Evolutionary conservation across 2,329 filamentous ascomycete species (phyloP).

Genomic region (Curvularia lunata): DNA sequence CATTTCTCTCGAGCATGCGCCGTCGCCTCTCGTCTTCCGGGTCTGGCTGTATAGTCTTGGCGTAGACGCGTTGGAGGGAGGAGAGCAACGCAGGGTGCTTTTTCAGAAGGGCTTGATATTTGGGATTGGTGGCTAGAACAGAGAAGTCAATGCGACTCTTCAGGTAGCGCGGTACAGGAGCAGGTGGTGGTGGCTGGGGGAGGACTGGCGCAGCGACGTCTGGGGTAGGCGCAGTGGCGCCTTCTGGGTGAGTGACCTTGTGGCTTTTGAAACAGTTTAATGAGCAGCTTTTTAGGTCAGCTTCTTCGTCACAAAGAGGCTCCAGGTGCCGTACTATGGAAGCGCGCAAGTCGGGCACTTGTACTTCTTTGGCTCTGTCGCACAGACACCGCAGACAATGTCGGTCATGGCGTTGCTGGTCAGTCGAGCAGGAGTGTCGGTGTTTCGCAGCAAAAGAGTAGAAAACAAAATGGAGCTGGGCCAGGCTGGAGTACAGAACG

Average conservation of each 20-base stretch:
- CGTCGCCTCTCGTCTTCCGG: conserved; percentile 29
- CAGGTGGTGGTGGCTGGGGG: conserved; percentile 36
- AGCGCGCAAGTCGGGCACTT: conserved; percentile 57
- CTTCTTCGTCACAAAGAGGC: background rate
- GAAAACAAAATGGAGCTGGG: too few relatives aligned
- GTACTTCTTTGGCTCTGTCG: conserved; percentile 55
- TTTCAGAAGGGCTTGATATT: conserved; percentile 38
- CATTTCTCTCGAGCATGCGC: conserved; percentile 21
- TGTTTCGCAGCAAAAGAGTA: background rate
- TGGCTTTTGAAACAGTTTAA: conserved; percentile 42
- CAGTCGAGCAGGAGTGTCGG: background rate
- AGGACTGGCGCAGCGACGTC: conserved; percentile 16
- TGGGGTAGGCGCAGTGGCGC: conserved; percentile 5
- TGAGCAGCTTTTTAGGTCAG: conserved; percentile 38
- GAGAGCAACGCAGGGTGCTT: conserved; percentile 32
- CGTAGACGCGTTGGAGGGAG: conserved; percentile 42
- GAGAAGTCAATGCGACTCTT: conserved; percentile 43
- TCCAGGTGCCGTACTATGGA: conserved; percentile 49
- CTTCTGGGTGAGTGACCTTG: conserved; percentile 32
- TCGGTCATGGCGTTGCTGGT: conserved; percentile 37
- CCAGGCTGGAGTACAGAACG: background rate
- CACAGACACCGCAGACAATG: conserved; percentile 53
- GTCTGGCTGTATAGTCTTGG: conserved; percentile 44
- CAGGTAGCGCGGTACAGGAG: conserved; percentile 41
- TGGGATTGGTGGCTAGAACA: conserved; percentile 34